Evolutionary conservation across 768 basidiomycete species (phyloP), one percentile per base, ranked within the genome.

Genomic region (Psilocybe cyanescens): DNA sequence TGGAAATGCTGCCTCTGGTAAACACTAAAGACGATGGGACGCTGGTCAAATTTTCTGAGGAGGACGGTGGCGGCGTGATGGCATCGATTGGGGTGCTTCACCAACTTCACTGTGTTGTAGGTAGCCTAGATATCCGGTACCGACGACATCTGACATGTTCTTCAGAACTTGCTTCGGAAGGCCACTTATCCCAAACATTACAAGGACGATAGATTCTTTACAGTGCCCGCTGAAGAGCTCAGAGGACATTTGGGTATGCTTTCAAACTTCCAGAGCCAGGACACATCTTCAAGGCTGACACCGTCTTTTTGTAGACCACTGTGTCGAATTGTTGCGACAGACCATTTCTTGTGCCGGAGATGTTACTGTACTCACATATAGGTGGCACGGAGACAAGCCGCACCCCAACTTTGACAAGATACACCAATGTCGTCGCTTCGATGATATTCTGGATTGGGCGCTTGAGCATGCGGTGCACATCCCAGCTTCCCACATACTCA

Each of bases 51-150:
- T 57, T 19, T 12, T 6, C 8, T 6, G 46, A 48, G 17, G 47
- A 48, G 11, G 56, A 57, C 35, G 56, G 56, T 5, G 56, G 56
- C 14, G 56, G 56, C 12, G 30, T 19, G 7, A 49, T 57, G 46
- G 56, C 56, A 1, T n/a, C 56, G n/a, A 16, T 57, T 5, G 56
- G 48, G 33, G 56, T 57, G 9, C 30, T 33, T 16, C 56, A 57
- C 19, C 56, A 57, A 28, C 56, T 57, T 19, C 56, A 57, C 17
- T 57, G 56, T 49, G 30, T 57, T 9, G 56, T 57, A 57, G 8
- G 46, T 9, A 44, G n/a, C 45, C 5, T 16, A 56, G 16, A 16
- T 17, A 4, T 19, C 24, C 24, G 24, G 33, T 11, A 30, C 16
- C 17, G 14, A 46, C 4, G 46, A 31, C 6, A 35, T 5, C 41